Evolutionary conservation across 2,329 filamentous ascomycete genomes (phyloP).

Genomic region (Thelonectria blattea): DNA sequence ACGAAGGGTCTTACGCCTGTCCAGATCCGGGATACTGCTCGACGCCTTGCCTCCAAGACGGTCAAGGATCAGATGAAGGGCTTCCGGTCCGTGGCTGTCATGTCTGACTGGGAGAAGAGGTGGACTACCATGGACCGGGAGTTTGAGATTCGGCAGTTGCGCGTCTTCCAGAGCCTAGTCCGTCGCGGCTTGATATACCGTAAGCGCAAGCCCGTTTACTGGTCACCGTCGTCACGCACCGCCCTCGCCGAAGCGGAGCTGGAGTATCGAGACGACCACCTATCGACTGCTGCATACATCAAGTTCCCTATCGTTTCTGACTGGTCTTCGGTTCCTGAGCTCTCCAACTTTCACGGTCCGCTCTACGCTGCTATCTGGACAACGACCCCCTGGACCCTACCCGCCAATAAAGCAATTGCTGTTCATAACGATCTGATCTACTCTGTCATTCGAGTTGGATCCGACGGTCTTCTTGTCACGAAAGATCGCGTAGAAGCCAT

Average conservation of each 20-base stretch:
- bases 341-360: slow-evolving; percentile 51
- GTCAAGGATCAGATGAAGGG: slow-evolving; percentile 74
- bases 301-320: slow-evolving; percentile 71
- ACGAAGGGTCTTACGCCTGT: slow-evolving; percentile 55
- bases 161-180: slow-evolving; percentile 78
- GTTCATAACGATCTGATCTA: slow-evolving; percentile 79
- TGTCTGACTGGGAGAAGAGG: slow-evolving; percentile 78
- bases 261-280: slow-evolving; percentile 79
- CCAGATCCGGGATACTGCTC: slow-evolving; percentile 68
- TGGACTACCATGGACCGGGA: slow-evolving; percentile 81
- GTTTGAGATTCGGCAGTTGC: slow-evolving; percentile 77
- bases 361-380: slow-evolving; percentile 95
- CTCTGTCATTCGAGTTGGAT: slow-evolving; percentile 63
- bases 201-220: slow-evolving; percentile 83
- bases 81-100: slow-evolving; percentile 76
- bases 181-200: slow-evolving; percentile 76
- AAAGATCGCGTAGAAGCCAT: slow-evolving; percentile 70
- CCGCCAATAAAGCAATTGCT: slow-evolving; percentile 89
- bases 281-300: slow-evolving; percentile 77
- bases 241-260: slow-evolving; percentile 85
- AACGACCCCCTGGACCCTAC: slow-evolving; percentile 96
- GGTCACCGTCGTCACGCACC: slow-evolving; percentile 80
- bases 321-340: slow-evolving; percentile 40
- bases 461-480: slow-evolving; percentile 73
- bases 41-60: slow-evolving; percentile 70